Evolutionary conservation across 768 basidiomycete genomes (phyloP), one percentile per base, ranked within the genome.

Genomic region (Tulasnella sp.): DNA sequence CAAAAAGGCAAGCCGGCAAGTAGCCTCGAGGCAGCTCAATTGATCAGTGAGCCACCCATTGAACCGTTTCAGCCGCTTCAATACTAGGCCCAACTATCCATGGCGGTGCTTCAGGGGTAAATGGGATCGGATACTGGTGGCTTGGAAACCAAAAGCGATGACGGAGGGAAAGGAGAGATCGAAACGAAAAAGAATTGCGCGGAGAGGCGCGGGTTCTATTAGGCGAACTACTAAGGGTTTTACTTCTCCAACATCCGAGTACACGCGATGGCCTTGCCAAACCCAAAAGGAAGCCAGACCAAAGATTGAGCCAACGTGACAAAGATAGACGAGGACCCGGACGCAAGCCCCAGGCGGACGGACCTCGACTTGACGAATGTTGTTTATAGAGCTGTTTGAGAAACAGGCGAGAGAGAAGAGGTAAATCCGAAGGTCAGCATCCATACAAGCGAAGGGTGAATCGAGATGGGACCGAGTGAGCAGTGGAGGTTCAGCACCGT

Each of bases 341-440:
- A 57, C 55, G 55, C 55, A 44, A 67, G 61, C 61, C 13, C 61
- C 61, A 67, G 32, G 61, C 61, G 61, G 61, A 67, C 61, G 61
- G 61, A 67, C 61, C 61, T 67, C 61, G 61, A 67, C 61, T 67
- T 67, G 61, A 67, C 29, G 51, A 51, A 51, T 23, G 15, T 26
- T 32, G 61, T 29, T 67, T 26, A 67, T 67, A 67, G 61, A 67
- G 61, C 61, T 67, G 61, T 26, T 67, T 51, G 51, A 51, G 10
- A n/a, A 51, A 20, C 16, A 48, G 40, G 11, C 40, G 13, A 57
- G 55, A 67, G 9, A 35, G 32, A 5, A 67, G 16, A 67, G 61
- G 61, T 32, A 67, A 67, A 67, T 67, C 61, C 61, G 61, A 32
- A 67, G 61, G 61, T 67, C 61, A 67, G 61, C 61, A 67, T 67